Base-by-base conservation (phyloP, 768 basidiomycete species). In the Tephrocybe rancida region DNA sequence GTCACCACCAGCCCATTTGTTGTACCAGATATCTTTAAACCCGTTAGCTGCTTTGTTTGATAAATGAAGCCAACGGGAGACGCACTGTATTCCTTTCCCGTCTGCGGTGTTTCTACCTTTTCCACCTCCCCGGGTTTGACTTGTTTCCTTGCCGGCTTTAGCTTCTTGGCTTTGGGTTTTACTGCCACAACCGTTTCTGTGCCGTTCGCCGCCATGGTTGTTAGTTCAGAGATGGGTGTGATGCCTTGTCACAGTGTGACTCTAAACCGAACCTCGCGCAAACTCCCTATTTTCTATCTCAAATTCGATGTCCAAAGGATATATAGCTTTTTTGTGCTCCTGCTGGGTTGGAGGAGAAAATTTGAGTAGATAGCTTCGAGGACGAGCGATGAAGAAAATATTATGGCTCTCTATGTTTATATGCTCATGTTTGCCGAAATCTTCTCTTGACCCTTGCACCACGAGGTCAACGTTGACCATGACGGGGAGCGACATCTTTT, bases 1-100 rank as follows among this genome's bases (percentile, higher is more conserved):
- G 68, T 99, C 97, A 51, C 96, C 97, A 49, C 97, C 97, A n/a
- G 97, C 97, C 96, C 96, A 98, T 74, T 97, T 96, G 72, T 98
- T 95, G 69, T 96, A 98, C 96, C 97, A 99, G 47, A 96, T 90
- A 71, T 99, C 91, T 90, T 38, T 27, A 50, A 47, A 59, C 59
- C 58, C 29, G 48, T 61, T 26, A 50, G 53, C 34, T 50, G n/a
- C 41, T 25, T 10, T 55, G 34, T 16, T 16, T 11, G 27, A 13
- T 19, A 19, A 37, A 26, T 3, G 25, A 39, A 30, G 34, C 38
- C 42, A 18, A 38, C 3, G 41, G 37, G 16, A 11, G 16, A 83
- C 89, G 63, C 61, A 95, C 95, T 98, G 74, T 96, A 97, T 68
- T 97, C 95, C 70, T 96, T 96, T 44, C 95, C 95, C 0, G 93